Base-by-base conservation (phyloP, 495 filamentous ascomycete genomes). In the Tuber melanosporum region DNA sequence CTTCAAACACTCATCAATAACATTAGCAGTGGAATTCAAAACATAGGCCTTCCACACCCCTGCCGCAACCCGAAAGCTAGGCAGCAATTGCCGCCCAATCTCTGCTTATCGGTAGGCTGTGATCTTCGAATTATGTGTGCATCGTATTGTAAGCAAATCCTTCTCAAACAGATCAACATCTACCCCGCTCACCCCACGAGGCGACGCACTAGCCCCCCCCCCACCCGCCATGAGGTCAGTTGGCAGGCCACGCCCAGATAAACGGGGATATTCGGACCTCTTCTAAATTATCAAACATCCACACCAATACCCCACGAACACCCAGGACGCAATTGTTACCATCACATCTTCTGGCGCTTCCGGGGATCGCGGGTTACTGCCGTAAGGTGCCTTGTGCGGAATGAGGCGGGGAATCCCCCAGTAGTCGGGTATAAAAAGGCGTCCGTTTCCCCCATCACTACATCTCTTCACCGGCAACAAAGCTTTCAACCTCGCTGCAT, bases 401-500 rank as follows among this genome's bases (percentile, higher is more conserved):
- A 26, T 6, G 0, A 19, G 32, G 57, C 3, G 57, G 57, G n/a
- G n/a, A 32, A 32, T 32, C 14, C 5, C 26, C 14, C 14, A 41
- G 39, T 41, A 41, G 4, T 41, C 39, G 39, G 26, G 26, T 79
- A 79, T 79, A 79, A 78, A 79, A 78, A 72, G 72, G 5, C 1
- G 2, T 14, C 44, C n/a, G 26, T 39, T 45, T 20, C 39, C 66
- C 52, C 72, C 42, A 73, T 70, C 70, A 69, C 2, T 12, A 26
- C 42, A 26, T 39, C 26, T 41, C 36, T n/a, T 42, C 47, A 72
- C 20, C 74, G 44, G n/a, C 74, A 75, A 71, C 69, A 49, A 71
- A 57, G 71, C 69, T 71, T 47, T 77, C 43, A 71, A 49, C 49
- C 45, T 36, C 41, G 32, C 57, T 66, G 14, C 57, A 66, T 66